Evolutionary conservation across 2,329 filamentous ascomycete species (phyloP), one percentile per base, ranked within the genome.

Genomic region (Aspergillus texensis): DNA sequence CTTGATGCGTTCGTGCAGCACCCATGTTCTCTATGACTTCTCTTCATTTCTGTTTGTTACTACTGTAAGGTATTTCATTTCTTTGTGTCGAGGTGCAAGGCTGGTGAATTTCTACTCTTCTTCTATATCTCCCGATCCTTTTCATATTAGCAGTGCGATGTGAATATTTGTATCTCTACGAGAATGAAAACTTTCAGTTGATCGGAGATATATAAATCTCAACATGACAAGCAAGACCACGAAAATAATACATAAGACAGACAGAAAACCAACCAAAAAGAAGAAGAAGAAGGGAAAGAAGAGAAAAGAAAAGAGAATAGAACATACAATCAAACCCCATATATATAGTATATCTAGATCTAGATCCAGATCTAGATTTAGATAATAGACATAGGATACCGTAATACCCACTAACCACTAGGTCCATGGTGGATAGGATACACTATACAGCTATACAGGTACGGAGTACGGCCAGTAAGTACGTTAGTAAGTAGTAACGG

Each of bases 91-190:
- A 55, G 52, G 52, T 39, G 52, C 32, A 55, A 55, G 21, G 26
- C 32, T 55, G 32, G 52, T 55, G 52, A 36, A 26, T 39, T 55
- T 36, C 30, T 36, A 24, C 14, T 36, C 5, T 36, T 34, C 32
- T 39, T 16, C 21, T 54, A 32, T 36, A 36, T 16, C 9, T 55
- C 14, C 30, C 32, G 52, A 16, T 55, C 24, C 30, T 39, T 39
- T 28, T 21, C 52, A 24, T 39, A 34, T 39, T 14, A 39, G 12
- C n/a, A 55, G 21, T 30, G 30, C 52, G 12, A 28, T 55, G 32
- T 75, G 73, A 65, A 76, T 74, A 39, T 72, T 45, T 77, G 71
- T 55, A 55, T 55, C 52, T 55, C 34, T 55, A 55, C 52, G 14
- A 55, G 52, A 55, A 55, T 55, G 52, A 39, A 55, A 24, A 24